Evolutionary conservation across 2,329 filamentous ascomycete genomes (phyloP).

Genomic region (Samsoniella hepiali): DNA sequence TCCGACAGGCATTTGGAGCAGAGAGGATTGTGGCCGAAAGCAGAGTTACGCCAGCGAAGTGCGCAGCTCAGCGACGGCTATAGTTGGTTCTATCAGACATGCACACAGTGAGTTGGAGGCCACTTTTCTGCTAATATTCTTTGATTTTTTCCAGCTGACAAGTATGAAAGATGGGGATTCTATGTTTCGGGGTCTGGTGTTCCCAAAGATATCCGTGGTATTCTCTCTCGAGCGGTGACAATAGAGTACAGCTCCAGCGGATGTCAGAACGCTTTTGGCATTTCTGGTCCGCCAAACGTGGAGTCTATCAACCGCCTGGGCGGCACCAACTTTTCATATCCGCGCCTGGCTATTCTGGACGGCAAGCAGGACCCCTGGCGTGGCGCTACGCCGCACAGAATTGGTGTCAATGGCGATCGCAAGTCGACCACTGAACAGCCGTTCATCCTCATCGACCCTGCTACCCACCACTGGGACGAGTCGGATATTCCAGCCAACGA

Average conservation of each 20-base stretch:
- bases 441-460: constrained; percentile 67
- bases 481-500: constrained; percentile 54
- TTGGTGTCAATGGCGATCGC: constrained; percentile 49
- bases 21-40: not conserved
- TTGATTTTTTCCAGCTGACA: not conserved
- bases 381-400: constrained; percentile 66
- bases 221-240: constrained; percentile 69
- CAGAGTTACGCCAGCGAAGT: not conserved
- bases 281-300: constrained; percentile 60
- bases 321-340: constrained; percentile 67
- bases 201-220: constrained; percentile 59
- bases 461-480: constrained; percentile 80
- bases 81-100: constrained; percentile 52
- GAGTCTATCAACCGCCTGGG: constrained; percentile 73
- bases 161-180: constrained; percentile 65
- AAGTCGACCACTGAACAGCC: constrained; percentile 63
- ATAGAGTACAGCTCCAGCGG: constrained; percentile 58
- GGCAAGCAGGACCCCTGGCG: constrained; percentile 80
- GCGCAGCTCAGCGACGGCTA: constrained; percentile 25
- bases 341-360: constrained; percentile 71
- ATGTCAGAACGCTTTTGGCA: constrained; percentile 68
- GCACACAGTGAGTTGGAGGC: constrained; percentile 44
- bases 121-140: no score
- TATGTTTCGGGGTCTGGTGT: constrained; percentile 70
- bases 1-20: not conserved